These are phyloP conservation scores for Cladobotryum protrusum DNA, from an alignment of 2,329 filamentous ascomycete species.

Conservation along the genomic window DNA sequence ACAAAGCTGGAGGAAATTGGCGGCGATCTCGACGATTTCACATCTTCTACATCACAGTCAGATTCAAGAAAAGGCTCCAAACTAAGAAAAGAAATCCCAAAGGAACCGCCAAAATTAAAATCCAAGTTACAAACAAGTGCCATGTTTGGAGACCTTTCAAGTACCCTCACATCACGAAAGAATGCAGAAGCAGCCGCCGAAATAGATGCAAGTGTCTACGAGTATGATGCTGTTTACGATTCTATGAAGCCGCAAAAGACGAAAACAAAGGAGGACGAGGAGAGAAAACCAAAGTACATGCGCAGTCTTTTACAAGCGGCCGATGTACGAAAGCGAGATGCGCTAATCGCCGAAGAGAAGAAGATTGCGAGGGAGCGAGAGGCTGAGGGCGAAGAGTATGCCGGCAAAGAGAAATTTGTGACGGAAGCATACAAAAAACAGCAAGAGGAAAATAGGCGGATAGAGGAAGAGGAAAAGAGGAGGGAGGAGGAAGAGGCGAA, in stretches of 20 bases:
- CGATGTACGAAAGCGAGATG: conserved; percentile 70
- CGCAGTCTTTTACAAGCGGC: conserved; percentile 65
- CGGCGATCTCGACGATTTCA: conserved; percentile 52
- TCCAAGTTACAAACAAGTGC: conserved; percentile 35
- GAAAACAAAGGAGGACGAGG: conserved; percentile 45
- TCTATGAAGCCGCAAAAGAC: conserved; percentile 63
- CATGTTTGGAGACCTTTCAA: conserved; percentile 61
- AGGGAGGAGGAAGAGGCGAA: conserved; percentile 59
- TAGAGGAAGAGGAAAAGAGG: conserved; percentile 66
- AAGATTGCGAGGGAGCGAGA: conserved; percentile 71
- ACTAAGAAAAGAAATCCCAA: conserved; percentile 26
- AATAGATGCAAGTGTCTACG: conserved; percentile 70
- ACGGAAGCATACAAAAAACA: conserved; percentile 77
- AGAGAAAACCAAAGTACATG: conserved; percentile 74
- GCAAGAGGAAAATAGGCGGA: conserved; percentile 63
- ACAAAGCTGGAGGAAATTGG: conserved; percentile 54
- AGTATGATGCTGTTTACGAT: conserved; percentile 80
- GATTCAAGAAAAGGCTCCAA: conserved; percentile 29
- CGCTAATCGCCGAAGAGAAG: conserved; percentile 73
- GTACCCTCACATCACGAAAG: conserved; percentile 55
- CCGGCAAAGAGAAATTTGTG: conserved; percentile 80
- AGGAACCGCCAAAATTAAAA: conserved; percentile 39
- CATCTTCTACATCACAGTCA: conserved; percentile 14
- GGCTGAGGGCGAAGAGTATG: conserved; percentile 73
- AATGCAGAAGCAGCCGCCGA: conserved; percentile 59